Percentiles rank a stretch among this genome's conserved stretches.
phyloP scores from a whole-genome alignment of 192 early-diverging fungal genomes.

The Glomus cerebriforme region DNA sequence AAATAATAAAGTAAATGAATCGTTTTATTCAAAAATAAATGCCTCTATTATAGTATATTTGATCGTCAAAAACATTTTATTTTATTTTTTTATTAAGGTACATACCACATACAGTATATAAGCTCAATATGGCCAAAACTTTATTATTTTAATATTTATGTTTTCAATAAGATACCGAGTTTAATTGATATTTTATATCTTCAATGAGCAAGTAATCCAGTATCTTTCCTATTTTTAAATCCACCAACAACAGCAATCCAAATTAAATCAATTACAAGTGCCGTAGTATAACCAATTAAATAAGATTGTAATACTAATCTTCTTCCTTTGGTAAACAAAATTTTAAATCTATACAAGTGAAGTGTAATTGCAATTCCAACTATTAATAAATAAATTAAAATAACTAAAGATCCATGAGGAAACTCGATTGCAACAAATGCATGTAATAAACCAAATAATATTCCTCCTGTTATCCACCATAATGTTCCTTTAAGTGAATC shows the following conservation, averaged over 20 bases:
- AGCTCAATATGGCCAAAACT: too few relatives aligned
- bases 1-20: too few relatives aligned
- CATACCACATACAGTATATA: too few relatives aligned
- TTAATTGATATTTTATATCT: not conserved
- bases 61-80: too few relatives aligned
- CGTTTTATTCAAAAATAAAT: too few relatives aligned
- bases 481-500: not conserved
- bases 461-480: constrained; percentile 35
- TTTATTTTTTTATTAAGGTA: too few relatives aligned
- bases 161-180: too few relatives aligned
- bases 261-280: constrained; percentile 40
- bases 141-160: too few relatives aligned
- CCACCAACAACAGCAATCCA: constrained; percentile 42
- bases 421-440: constrained; percentile 47
- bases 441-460: constrained; percentile 39
- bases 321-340: constrained; percentile 42
- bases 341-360: constrained; percentile 19
- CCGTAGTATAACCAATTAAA: constrained; percentile 37
- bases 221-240: constrained; percentile 37
- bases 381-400: constrained; percentile 40
- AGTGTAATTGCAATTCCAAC: constrained; percentile 30
- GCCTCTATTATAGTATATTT: too few relatives aligned
- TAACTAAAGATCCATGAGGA: constrained; percentile 40
- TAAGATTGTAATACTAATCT: constrained; percentile 47
- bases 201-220: not conserved